Base-by-base conservation (phyloP, 371 early-diverging fungal genomes). In the Scutellospora calospora region DNA sequence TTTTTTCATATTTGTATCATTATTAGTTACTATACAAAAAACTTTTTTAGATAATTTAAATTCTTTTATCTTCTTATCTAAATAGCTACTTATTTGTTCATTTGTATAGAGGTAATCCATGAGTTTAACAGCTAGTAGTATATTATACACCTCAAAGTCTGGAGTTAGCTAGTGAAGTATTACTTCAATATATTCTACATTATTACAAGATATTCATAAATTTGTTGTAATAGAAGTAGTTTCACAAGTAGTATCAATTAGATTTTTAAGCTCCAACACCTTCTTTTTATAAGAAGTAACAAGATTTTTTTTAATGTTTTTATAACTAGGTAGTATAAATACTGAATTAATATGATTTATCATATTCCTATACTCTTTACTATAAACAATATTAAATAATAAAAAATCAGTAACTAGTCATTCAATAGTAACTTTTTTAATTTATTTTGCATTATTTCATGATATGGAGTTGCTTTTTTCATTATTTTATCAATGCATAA, bases 181-280 rank as follows among this genome's bases (percentile, higher is more conserved):
- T 45, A 71, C 49, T 49, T 3, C 14, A 49, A 49, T 49, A 49
- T 49, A 49, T 49, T 16, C 49, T 14, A 14, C 49, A 51, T 14
- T 72, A 27, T 35, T 72, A 12, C 49, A 20, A 45, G 72, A 22
- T 31, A 18, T 72, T 25, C 22, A 52, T 27, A 72, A 72, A 31
- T 65, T 33, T 29, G 65, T 65, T 65, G 65, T 72, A 52, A 72
- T 72, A 22, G 29, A 72, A 4, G 54, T 16, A 72, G 73, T 72
- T 52, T 72, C 2, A 72, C 54, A 72, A 52, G 54, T 72, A 8
- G 3, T 52, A 51, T 20, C 51, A 27, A 54, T 45, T 29, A 72
- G 52, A 0, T 52, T 54, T 29, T 18, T 52, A 18, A 72, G 16
- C 33, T 29, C 12, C 52, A 72, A 72, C 18, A 72, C 29, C 0